phyloP scores from a whole-genome alignment of 768 basidiomycete species.

The Boletus huronensis region DNA sequence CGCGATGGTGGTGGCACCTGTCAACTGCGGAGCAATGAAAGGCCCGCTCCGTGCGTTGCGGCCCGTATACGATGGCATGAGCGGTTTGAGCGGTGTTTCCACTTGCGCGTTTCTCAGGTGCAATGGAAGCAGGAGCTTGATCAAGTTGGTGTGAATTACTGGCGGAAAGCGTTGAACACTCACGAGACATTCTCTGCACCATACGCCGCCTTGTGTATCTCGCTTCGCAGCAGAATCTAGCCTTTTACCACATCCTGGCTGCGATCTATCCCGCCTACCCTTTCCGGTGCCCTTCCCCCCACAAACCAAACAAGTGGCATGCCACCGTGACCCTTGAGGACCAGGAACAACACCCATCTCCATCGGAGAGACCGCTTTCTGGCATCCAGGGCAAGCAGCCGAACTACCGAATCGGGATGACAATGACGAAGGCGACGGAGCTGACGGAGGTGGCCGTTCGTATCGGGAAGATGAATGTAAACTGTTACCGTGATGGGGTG shows the following conservation, averaged over 20 bases:
- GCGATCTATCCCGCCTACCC: slow-evolving; percentile 50
- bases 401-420: slow-evolving; percentile 36
- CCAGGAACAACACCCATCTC: slow-evolving; percentile 84
- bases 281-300: slow-evolving; percentile 56
- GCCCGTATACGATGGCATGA: slow-evolving; percentile 46
- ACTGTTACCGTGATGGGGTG: slow-evolving; percentile 10
- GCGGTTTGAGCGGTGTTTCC: slow-evolving; percentile 49
- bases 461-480: slow-evolving; percentile 31
- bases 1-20: slow-evolving; percentile 70
- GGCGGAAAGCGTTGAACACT: slow-evolving; percentile 24
- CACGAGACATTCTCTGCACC: slow-evolving; percentile 84
- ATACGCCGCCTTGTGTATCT: slow-evolving; percentile 64
- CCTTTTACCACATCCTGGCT: slow-evolving; percentile 79
- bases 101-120: slow-evolving; percentile 47
- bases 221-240: slow-evolving; percentile 80
- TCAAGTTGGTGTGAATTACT: slow-evolving; percentile 9
- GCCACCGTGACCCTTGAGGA: slow-evolving; percentile 80
- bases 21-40: slow-evolving; percentile 51
- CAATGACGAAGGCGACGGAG: slow-evolving; percentile 14
- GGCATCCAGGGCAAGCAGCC: slow-evolving; percentile 72
- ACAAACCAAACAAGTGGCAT: slow-evolving; percentile 72
- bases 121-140: slow-evolving; percentile 54
- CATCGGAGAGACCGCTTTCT: slow-evolving; percentile 72
- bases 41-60: slow-evolving; percentile 25
- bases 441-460: slow-evolving; percentile 21